Base-by-base conservation (phyloP, 2,329 filamentous ascomycete genomes). In the Cytospora mali region DNA sequence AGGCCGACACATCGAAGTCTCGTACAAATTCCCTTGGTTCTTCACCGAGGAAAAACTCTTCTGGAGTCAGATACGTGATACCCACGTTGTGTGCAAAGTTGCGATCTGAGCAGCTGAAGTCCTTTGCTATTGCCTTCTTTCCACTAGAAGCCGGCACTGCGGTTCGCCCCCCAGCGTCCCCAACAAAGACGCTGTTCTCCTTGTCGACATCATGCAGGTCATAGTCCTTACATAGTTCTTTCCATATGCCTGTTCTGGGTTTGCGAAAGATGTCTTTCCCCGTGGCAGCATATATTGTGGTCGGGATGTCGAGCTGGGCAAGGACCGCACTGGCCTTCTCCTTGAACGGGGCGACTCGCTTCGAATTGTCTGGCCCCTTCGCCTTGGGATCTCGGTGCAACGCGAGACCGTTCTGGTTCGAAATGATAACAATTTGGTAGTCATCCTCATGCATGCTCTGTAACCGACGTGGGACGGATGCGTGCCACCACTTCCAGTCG, bases 401-500 rank as follows among this genome's bases (percentile, higher is more conserved):
- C 18, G 84, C 89, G 51, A 99, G 81, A 16, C 90, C 92, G 55
- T 83, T 93, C 75, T 99, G 95, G 74, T 99, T 99, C 66, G 91
- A 96, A 55, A 99, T 77, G 54, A 98, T 85, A 21, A 92, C 84
- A 14, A 98, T 76, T 52, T 84, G 84, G 75, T 91, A 96, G 31
- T 90, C 84, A 13, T 85, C 79, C 7, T 76, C 67, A 70, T 92
- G 84, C 2, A 98, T 79, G 64, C 87, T 79, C 67, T 83, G 85
- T 21, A 99, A 74, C 58, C 79, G 85, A 0, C 75, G 76, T 1
- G 92, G 92, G 0, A 98, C 90, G 21, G 77, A 81, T 16, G 76
- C 69, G 73, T 96, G 80, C 92, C 93, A 98, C 95, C 95, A 99
- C 74, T 91, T 92, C 95, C 95, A 99, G 73, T 98, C 94, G 4